Evolutionary conservation across 306 rosid species (phyloP), one percentile per base, ranked within the genome.

Genomic region (Cicer bijugum): DNA sequence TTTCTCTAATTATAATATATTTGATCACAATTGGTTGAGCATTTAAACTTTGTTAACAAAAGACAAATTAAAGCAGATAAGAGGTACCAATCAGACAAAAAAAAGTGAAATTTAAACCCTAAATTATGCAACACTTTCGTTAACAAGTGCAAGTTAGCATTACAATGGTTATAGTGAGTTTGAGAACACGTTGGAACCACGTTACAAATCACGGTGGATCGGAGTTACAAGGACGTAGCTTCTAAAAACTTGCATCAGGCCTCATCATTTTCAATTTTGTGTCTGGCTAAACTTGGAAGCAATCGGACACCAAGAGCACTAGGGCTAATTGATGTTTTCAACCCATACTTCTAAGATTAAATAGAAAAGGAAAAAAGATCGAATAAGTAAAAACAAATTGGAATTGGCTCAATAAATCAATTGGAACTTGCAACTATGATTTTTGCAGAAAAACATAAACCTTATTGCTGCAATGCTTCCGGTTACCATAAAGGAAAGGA

Each of bases 401-500:
- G 35, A 19, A 55, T 19, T 19, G 33, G 7, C 23, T 20, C 10
- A 51, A 15, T 14, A 51, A 51, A 51, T 51, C 20, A 16, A 52
- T 52, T 8, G 35, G n/a, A 17, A 9, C 60, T 55, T 53, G 33
- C 1, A 17, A 55, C 7, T 4, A 55, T 10, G 38, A 9, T 56
- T 56, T 19, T 20, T 9, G 33, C 9, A 55, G 61, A 19, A 55
- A 55, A 19, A 55, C 16, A 55, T 55, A 19, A 55, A 95, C 84
- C 99, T 88, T 81, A 95, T 77, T 57, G 92, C 97, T 75, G 88
- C 67, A 64, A 42, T 19, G 78, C 90, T 92, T 79, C 99, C 97
- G 0, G 93, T 92, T 74, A 86, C 50, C 97, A 92, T 87, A 83
- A 95, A 95, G 90, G 85, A 67, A 66, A 95, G 90, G 71, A 95